Evolutionary conservation across 768 basidiomycete genomes (phyloP), one percentile per base, ranked within the genome.

Genomic region (Solioccasus polychromus): DNA sequence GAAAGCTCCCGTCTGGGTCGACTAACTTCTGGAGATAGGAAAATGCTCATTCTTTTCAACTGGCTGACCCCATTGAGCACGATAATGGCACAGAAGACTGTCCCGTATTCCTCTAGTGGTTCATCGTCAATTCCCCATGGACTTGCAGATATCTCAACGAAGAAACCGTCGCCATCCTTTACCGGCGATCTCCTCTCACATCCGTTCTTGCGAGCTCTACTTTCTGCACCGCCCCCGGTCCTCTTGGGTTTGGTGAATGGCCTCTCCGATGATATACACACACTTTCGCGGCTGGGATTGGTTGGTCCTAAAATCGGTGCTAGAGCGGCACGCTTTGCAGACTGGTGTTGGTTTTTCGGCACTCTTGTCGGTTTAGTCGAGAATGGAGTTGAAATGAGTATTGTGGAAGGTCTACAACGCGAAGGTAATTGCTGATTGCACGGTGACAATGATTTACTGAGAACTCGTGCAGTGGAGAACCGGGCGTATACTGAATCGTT

Each of bases 331-430:
- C 77, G 80, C 10, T 80, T 90, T 58, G 80, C 89, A 2, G 81
- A 92, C 63, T 91, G 86, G 85, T 90, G 89, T 61, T 92, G 89
- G 90, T 75, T 92, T 51, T 68, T 86, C 23, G 73, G 83, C 14
- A 92, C 88, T 0, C 70, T 92, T 24, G 88, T 88, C 11, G 83
- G 82, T 38, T 71, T 92, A 5, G 88, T 92, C 7, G 88, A 92
- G 69, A 89, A 92, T 62, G 79, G 80, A 7, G 81, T 92, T 3
- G 88, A 92, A 62, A 73, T 84, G 55, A 75, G 80, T 51, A 77
- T 92, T 52, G 83, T 88, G 24, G 75, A 71, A 29, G 73, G 76
- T 42, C 71, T 82, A 31, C 79, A 80, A 60, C 74, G 78, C 34
- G 73, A 87, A 72, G 80, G 88, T 84, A 54, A 48, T 64, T 48